These are phyloP conservation scores for Thymus mandschuricus DNA, from an alignment of 257 asterid species.

Conservation along the genomic window DNA sequence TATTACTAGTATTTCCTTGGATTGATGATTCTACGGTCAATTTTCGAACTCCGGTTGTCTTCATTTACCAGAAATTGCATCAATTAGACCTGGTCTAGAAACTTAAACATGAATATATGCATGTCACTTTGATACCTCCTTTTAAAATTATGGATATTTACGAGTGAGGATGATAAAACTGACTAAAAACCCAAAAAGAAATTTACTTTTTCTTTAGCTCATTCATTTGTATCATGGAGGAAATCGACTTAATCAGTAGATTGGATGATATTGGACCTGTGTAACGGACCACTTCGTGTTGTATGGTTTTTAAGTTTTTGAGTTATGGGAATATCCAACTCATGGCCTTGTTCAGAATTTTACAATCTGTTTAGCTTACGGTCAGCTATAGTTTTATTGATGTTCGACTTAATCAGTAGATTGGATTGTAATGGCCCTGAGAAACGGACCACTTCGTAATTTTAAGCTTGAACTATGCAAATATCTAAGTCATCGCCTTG, in stretches of 20 bases:
- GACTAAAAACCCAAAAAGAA: no score
- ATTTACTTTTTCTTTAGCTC: background rate
- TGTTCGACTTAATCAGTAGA: no score
- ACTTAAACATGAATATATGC: background rate
- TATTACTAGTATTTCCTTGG: background rate
- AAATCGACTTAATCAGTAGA: background rate
- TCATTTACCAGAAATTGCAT: background rate
- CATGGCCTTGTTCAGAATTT: no score
- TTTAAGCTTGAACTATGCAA: background rate
- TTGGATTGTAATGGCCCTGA: no score
- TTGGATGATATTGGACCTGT: no score
- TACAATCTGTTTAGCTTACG: no score
- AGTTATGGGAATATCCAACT: no score
- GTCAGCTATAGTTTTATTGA: no score
- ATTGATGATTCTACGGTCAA: background rate
- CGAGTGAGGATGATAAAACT: background rate
- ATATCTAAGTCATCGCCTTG: slow-evolving; percentile 3
- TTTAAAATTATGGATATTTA: background rate
- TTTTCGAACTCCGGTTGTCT: background rate
- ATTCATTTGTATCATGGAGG: background rate
- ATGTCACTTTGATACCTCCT: no score
- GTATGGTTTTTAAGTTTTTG: background rate
- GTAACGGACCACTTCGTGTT: background rate
- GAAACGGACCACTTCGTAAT: no score
- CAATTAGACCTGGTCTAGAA: background rate